Evolutionary conservation across 768 basidiomycete species (phyloP), one percentile per base, ranked within the genome.

Genomic region (Suillus brevipes): DNA sequence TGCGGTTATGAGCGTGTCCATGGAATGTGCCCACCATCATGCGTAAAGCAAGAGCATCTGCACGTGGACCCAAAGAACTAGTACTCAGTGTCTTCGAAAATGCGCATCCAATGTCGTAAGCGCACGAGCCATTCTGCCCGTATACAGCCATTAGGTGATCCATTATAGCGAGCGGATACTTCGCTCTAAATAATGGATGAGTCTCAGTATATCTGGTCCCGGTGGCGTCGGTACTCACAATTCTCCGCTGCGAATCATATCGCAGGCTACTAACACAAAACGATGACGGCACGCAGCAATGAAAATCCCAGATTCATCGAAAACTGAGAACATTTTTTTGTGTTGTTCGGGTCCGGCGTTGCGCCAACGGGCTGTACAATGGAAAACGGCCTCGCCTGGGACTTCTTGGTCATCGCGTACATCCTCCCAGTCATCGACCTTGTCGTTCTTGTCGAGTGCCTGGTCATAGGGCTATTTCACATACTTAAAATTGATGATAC

Each of bases 51-150:
- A 59, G 62, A 0, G 12, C 1, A 0, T 16, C 0, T 5, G 67
- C 65, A 4, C 55, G 34, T 0, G 61, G 64, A 6, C 69, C 71
- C 7, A 75, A 61, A 25, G 49, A 25, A 49, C 72, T 71, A 3
- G 40, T 60, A 5, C 31, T 7, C 2, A 72, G 10, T 0, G 71
- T 75, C 23, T 61, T 68, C 0, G 50, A 4, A 58, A 74, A 72
- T 1, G 62, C 68, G 36, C 75, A 75, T 1, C 69, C 73, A 2
- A 74, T 74, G 47, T 75, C 75, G 45, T 77, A 75, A 5, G 66
- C 73, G 18, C 68, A 20, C 1, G 34, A 52, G 47, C 70, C 60
- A 31, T 71, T 56, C 2, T 20, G 1, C 16, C 69, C 73, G 59
- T 66, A 71, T 6, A 68, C 65, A 34, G 65, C 47, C 13, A 72